Evolutionary conservation across 371 early-diverging fungal species (phyloP).

Genomic region (Syncephalastrum sp.): DNA sequence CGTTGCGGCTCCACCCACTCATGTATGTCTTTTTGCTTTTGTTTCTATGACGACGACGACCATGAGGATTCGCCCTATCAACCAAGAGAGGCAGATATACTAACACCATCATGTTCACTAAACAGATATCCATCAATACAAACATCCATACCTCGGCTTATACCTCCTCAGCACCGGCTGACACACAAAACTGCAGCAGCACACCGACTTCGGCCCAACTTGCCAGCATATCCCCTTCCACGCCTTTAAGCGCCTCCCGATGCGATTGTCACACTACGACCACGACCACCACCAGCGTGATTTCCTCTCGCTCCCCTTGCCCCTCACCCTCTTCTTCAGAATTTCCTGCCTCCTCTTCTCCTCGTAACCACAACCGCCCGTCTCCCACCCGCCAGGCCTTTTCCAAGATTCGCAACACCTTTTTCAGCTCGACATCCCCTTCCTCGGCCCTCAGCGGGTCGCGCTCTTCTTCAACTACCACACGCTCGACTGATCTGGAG

Average conservation of each 20-base stretch:
- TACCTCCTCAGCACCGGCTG: slow-evolving; percentile 4
- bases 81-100: not conserved
- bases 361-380: slow-evolving; percentile 6
- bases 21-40: slow-evolving; percentile 2
- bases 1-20: slow-evolving; percentile 7
- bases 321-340: slow-evolving; percentile 31
- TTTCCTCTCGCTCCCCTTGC: slow-evolving; percentile 15
- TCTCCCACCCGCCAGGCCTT: slow-evolving; percentile 34
- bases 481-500: not conserved
- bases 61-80: not conserved
- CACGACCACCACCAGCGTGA: slow-evolving; percentile 15
- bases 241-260: slow-evolving; percentile 25
- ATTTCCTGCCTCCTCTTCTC: slow-evolving; percentile 11
- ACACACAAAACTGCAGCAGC: slow-evolving; percentile 12
- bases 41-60: not conserved
- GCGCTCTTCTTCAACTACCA: slow-evolving; percentile 1
- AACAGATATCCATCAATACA: slow-evolving; percentile 29
- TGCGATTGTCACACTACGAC: slow-evolving; percentile 15
- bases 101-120: not conserved
- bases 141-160: slow-evolving; percentile 14
- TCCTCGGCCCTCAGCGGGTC: no score
- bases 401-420: slow-evolving; percentile 30
- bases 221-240: slow-evolving; percentile 22
- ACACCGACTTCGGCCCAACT: slow-evolving; percentile 25
- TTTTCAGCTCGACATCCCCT: slow-evolving; percentile 9